phyloP scores from a whole-genome alignment of 495 filamentous ascomycete species.

The Penicillium waksmanii region DNA sequence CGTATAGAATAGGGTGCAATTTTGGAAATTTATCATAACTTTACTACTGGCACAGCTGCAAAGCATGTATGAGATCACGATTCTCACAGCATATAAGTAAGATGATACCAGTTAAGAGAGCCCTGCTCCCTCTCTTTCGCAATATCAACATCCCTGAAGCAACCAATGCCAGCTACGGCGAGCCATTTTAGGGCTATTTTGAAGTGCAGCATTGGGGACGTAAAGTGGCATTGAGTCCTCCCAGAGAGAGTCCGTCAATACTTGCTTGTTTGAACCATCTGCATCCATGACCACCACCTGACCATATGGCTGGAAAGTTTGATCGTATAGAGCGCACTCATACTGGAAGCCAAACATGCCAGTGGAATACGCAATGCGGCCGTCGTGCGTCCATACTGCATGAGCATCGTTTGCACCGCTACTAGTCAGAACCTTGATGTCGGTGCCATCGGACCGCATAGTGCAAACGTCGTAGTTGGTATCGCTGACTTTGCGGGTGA shows the following conservation, averaged over 20 bases:
- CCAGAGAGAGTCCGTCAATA: slow-evolving; percentile 38
- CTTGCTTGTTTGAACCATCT: slow-evolving; percentile 34
- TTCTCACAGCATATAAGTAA: neutral
- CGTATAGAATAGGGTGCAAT: too few relatives aligned
- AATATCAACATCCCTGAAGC: neutral
- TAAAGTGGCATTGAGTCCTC: slow-evolving; percentile 41
- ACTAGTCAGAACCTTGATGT: slow-evolving; percentile 35
- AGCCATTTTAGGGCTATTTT: slow-evolving; percentile 3
- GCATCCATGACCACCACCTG: slow-evolving; percentile 40
- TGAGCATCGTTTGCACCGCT: slow-evolving; percentile 46
- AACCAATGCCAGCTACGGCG: neutral
- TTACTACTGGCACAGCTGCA: neutral
- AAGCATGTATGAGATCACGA: too few relatives aligned
- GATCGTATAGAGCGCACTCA: slow-evolving; percentile 36
- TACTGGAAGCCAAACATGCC: slow-evolving; percentile 41
- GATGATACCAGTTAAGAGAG: neutral
- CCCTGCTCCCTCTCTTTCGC: neutral
- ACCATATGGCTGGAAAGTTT: slow-evolving; percentile 42
- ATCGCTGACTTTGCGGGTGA: slow-evolving; percentile 33
- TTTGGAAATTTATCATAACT: neutral
- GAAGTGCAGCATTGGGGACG: slow-evolving; percentile 18
- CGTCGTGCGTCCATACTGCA: slow-evolving; percentile 44
- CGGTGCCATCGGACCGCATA: slow-evolving; percentile 40
- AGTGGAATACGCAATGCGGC: slow-evolving; percentile 37
- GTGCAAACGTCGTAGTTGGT: slow-evolving; percentile 44